Evolutionary conservation across 2,329 filamentous ascomycete species (phyloP).

Genomic region (Botrytis fabae): DNA sequence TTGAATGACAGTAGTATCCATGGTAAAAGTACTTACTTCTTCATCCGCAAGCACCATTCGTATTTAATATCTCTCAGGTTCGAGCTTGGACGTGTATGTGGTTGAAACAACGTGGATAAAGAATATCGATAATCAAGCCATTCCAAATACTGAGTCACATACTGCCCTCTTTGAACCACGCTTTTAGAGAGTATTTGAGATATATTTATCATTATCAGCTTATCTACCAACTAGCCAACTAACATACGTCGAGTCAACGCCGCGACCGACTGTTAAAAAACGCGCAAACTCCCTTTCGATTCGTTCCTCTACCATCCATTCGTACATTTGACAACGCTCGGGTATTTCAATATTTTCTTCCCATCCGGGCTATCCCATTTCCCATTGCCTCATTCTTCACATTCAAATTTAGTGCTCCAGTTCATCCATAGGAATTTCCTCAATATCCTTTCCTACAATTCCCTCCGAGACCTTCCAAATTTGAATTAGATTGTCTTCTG

Average conservation of each 20-base stretch:
- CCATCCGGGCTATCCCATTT: not conserved
- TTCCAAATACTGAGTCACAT: too few relatives aligned
- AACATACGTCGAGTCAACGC: constrained; percentile 10
- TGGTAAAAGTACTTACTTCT: not conserved
- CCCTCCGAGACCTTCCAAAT: constrained; percentile 87
- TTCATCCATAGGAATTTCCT: constrained; percentile 74
- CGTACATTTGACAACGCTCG: constrained; percentile 1
- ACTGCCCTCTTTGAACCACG: not conserved
- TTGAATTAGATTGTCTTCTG: constrained; percentile 95
- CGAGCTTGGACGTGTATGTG: too few relatives aligned
- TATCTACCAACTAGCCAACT: constrained; percentile 2
- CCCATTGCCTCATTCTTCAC: not conserved
- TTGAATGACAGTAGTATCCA: not conserved
- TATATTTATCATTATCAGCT: constrained; percentile 9
- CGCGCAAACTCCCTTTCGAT: not conserved
- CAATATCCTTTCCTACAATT: constrained; percentile 75
- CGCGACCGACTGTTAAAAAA: not conserved
- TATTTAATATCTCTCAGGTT: not conserved
- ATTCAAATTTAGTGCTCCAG: constrained; percentile 56
- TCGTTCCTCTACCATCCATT: constrained; percentile 10
- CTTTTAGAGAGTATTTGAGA: not conserved
- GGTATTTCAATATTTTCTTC: constrained; percentile 14
- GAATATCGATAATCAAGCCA: not conserved
- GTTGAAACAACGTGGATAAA: not conserved
- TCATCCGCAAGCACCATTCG: not conserved